Evolutionary conservation across 805 yeast genomes (phyloP), one percentile per base, ranked within the genome.

Genomic region (Cyberlindnera japonica): DNA sequence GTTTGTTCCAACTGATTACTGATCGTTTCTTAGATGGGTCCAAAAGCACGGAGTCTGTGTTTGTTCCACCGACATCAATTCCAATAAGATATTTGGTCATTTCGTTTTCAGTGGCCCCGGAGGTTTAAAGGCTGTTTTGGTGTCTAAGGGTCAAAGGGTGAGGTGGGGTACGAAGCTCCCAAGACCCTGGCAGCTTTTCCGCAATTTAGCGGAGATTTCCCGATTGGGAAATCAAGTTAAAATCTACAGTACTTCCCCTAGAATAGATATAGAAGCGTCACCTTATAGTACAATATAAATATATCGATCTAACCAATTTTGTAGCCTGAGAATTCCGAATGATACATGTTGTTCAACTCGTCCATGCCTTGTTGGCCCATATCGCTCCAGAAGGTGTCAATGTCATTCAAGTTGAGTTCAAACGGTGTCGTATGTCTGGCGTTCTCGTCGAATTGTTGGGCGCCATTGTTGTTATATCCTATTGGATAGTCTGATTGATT

Each of bases 41-140:
- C 7, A 72, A 42, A 18, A 72, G 51, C 23, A 72, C 77, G 17
- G 71, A 62, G 51, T 72, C 77, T 1, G 76, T 69, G 57, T 71
- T 71, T 26, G 77, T 72, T 13, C 77, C 77, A 18, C 77, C 77
- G 31, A 72, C 76, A 50, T 72, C 77, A 15, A 72, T 68, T 18
- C 77, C 78, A 25, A 72, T 63, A 8, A 67, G 46, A 27, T 50
- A 48, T n/a, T 42, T 42, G 1, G 49, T 25, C 49, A 47, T 47
- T 13, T 22, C 15, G n/a, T 5, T 15, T 17, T 14, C 24, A 22
- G 24, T 22, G 19, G 8, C 11, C 11, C 24, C 24, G 8, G 24
- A 9, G 24, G 24, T 22, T 22, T 8, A 22, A 22, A 22, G 24
- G 24, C 11, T 25, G 15, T 13, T 25, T 15, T 25, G 11, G 28